These are phyloP conservation scores for Podospora fimiseda DNA, from an alignment of 495 filamentous ascomycete species.

Conservation along the genomic window DNA sequence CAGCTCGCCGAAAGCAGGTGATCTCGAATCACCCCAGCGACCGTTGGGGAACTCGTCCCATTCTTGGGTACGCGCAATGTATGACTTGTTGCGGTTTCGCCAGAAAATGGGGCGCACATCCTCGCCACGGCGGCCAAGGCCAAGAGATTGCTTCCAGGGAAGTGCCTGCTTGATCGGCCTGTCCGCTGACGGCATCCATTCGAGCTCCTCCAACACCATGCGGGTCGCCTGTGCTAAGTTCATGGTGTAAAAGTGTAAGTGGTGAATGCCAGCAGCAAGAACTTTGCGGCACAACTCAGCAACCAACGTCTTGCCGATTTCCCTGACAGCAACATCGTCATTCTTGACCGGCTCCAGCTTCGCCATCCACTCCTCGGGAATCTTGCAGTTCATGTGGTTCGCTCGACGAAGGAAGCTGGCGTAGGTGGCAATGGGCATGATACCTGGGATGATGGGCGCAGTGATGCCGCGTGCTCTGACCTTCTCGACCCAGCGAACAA, in stretches of 20 bases:
- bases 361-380: slow-evolving; percentile 75
- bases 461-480: slow-evolving; percentile 77
- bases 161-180: slow-evolving; percentile 76
- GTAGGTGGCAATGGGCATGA: slow-evolving; percentile 98
- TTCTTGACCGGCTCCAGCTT: slow-evolving; percentile 90
- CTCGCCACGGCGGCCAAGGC: slow-evolving; percentile 77
- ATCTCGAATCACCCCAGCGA: slow-evolving; percentile 95
- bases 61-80: slow-evolving; percentile 89
- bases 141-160: slow-evolving; percentile 93
- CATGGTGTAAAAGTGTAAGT: slow-evolving; percentile 99
- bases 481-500: slow-evolving; percentile 81
- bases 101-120: slow-evolving; percentile 99
- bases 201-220: slow-evolving; percentile 86
- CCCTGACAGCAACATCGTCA: slow-evolving; percentile 86
- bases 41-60: slow-evolving; percentile 99
- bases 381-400: slow-evolving; percentile 76
- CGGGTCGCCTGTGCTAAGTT: slow-evolving; percentile 92
- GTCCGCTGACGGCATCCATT: slow-evolving; percentile 65
- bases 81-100: slow-evolving; percentile 93
- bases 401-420: slow-evolving; percentile 83
- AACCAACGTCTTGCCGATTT: slow-evolving; percentile 84
- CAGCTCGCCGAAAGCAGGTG: slow-evolving; percentile 93
- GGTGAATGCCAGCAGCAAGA: slow-evolving; percentile 70
- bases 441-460: slow-evolving; percentile 90
- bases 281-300: slow-evolving; percentile 86